These are phyloP conservation scores for Sarocladium kiliense DNA, from an alignment of 2,329 filamentous ascomycete genomes.

Conservation along the genomic window DNA sequence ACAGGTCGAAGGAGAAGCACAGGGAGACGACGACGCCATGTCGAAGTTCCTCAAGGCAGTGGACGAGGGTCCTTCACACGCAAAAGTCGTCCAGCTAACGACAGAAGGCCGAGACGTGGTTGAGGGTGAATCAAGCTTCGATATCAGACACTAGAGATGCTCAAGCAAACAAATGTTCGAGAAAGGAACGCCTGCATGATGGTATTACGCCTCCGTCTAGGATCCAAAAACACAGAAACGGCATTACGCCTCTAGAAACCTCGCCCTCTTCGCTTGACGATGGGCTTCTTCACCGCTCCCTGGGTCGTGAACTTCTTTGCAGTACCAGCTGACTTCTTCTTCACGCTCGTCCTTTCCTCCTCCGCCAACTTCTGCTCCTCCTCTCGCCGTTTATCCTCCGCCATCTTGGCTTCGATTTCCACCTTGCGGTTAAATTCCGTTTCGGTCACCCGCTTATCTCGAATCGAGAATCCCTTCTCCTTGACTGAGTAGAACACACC, in stretches of 20 bases:
- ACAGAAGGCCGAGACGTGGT: slow-evolving; percentile 60
- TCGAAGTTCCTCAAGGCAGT: slow-evolving; percentile 69
- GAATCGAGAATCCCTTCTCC: slow-evolving; percentile 89
- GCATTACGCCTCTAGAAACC: slow-evolving; percentile 35
- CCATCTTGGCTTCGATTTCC: slow-evolving; percentile 92
- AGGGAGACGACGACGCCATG: slow-evolving; percentile 63
- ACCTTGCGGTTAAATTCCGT: slow-evolving; percentile 88
- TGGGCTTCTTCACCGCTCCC: slow-evolving; percentile 57
- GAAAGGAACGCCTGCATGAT: background rate
- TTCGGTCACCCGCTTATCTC: slow-evolving; percentile 82
- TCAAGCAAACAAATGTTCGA: slow-evolving; percentile 2
- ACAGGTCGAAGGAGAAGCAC: slow-evolving; percentile 85
- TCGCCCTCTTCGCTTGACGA: slow-evolving; percentile 50
- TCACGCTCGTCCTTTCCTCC: slow-evolving; percentile 34
- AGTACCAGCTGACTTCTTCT: slow-evolving; percentile 33
- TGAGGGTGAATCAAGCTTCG: slow-evolving; percentile 64
- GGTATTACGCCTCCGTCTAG: background rate
- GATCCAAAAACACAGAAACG: background rate
- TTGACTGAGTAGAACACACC: slow-evolving; percentile 97
- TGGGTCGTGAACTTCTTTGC: slow-evolving; percentile 56
- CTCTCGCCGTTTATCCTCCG: slow-evolving; percentile 69
- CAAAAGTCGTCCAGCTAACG: slow-evolving; percentile 70
- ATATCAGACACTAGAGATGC: slow-evolving; percentile 35
- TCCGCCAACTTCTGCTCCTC: slow-evolving; percentile 50
- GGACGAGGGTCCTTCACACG: slow-evolving; percentile 65